Evolutionary conservation across 2,329 filamentous ascomycete species (phyloP).

Genomic region (Talaromyces pinophilus): DNA sequence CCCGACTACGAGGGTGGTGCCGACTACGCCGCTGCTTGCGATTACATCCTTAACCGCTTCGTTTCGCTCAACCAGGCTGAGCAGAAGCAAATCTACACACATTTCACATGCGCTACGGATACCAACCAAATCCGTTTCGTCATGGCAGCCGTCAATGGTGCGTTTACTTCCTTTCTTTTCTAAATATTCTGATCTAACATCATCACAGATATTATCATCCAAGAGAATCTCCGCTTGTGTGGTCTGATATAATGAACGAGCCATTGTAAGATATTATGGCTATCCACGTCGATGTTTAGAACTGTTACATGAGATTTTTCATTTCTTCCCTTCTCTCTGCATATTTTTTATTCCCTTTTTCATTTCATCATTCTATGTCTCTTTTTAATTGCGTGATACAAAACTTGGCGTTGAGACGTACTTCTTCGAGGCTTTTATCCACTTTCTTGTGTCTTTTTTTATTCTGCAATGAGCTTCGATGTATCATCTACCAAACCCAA

Average conservation of each 20-base stretch:
- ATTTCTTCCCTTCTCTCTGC: constrained; percentile 33
- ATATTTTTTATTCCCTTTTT: constrained; percentile 23
- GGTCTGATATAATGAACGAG: constrained; percentile 77
- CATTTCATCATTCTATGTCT: constrained; percentile 21
- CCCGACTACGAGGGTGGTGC: constrained; percentile 84
- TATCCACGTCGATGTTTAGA: constrained; percentile 22
- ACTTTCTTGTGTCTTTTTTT: constrained; percentile 28
- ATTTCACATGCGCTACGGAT: constrained; percentile 98
- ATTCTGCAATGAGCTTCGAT: constrained; percentile 23
- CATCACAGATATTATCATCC: constrained; percentile 90
- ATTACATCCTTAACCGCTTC: constrained; percentile 98
- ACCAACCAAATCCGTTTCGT: constrained; percentile 99
- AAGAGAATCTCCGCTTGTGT: constrained; percentile 96
- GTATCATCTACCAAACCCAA: constrained; percentile 17
- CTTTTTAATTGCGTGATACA: constrained; percentile 34
- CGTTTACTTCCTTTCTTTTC: constrained; percentile 20
- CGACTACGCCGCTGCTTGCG: constrained; percentile 92
- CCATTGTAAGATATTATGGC: constrained; percentile 22
- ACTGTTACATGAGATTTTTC: constrained; percentile 23
- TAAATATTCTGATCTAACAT: constrained; percentile 15
- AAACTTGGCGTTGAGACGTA: constrained; percentile 38
- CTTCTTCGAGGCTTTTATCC: constrained; percentile 37
- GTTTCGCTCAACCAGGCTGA: constrained; percentile 98
- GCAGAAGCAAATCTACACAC: constrained; percentile 99
- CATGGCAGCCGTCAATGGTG: constrained; percentile 99